phyloP scores from a whole-genome alignment of 1,284 basidiomycete species.

The Cryptococcus sp. region DNA sequence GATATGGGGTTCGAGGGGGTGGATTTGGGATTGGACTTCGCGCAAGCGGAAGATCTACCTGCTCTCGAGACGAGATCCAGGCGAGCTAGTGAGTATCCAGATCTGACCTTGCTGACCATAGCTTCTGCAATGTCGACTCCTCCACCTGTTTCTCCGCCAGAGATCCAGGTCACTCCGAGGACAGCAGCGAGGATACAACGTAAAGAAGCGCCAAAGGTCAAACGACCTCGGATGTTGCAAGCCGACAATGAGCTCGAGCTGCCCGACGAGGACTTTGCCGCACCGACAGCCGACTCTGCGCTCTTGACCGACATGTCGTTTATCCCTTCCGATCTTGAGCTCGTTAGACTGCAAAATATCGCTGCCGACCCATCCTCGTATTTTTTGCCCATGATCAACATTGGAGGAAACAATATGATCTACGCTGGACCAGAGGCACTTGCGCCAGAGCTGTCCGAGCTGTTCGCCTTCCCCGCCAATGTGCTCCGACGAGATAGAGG shows the following conservation, averaged over 20 bases:
- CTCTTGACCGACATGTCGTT: constrained; percentile 74
- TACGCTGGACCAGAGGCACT: constrained; percentile 65
- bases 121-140: constrained; percentile 40
- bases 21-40: constrained; percentile 45
- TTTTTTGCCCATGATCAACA: constrained; percentile 71
- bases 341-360: constrained; percentile 76
- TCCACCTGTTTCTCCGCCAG: constrained; percentile 31
- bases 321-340: constrained; percentile 71
- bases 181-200: constrained; percentile 48
- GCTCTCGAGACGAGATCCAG: constrained; percentile 33
- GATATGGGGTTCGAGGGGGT: constrained; percentile 36
- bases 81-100: constrained; percentile 25
- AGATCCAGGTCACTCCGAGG: constrained; percentile 50
- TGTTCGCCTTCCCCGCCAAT: constrained; percentile 74
- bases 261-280: constrained; percentile 58
- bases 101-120: constrained; percentile 1
- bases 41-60: constrained; percentile 49
- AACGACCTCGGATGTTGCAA: constrained; percentile 54
- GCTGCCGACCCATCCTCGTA: constrained; percentile 75
- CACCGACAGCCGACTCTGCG: constrained; percentile 56
- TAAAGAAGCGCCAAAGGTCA: constrained; percentile 53
- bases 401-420: constrained; percentile 63
- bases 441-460: constrained; percentile 67
- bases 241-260: constrained; percentile 74
- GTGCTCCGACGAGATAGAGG: constrained; percentile 51